A percentile compares a stretch with the other conserved stretches of the same genome.
Evolutionary conservation across 345 rosid species (phyloP).

Genomic region (Ricinus communis): DNA sequence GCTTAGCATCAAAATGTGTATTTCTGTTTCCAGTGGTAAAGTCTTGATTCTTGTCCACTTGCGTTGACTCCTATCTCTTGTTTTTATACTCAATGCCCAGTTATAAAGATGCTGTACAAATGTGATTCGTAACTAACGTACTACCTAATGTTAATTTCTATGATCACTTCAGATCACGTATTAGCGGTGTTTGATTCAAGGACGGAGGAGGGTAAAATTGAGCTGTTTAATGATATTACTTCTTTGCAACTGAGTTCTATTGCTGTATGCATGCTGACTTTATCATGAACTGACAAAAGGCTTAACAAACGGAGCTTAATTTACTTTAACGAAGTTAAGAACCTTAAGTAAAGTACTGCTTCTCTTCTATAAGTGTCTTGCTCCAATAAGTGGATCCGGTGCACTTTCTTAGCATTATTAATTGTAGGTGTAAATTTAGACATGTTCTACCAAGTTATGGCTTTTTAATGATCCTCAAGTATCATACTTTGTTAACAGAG

Average conservation of each 20-base stretch:
- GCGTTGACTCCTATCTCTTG: neutral
- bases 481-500: neutral
- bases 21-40: neutral
- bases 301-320: neutral
- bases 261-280: neutral
- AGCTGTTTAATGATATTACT: too few relatives aligned
- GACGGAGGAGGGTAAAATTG: neutral
- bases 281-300: neutral
- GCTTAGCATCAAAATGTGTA: neutral
- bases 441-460: neutral
- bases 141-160: neutral
- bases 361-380: slow-evolving; percentile 5
- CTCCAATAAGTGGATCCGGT: neutral
- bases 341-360: neutral
- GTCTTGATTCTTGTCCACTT: neutral
- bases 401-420: neutral
- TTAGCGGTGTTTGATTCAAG: neutral
- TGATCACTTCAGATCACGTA: neutral
- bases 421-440: neutral
- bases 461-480: neutral
- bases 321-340: neutral
- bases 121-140: neutral
- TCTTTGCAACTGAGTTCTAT: neutral
- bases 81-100: neutral
- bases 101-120: neutral